Conservation (phyloP, 805 yeast species). For the Yarrowia sp. region DNA sequence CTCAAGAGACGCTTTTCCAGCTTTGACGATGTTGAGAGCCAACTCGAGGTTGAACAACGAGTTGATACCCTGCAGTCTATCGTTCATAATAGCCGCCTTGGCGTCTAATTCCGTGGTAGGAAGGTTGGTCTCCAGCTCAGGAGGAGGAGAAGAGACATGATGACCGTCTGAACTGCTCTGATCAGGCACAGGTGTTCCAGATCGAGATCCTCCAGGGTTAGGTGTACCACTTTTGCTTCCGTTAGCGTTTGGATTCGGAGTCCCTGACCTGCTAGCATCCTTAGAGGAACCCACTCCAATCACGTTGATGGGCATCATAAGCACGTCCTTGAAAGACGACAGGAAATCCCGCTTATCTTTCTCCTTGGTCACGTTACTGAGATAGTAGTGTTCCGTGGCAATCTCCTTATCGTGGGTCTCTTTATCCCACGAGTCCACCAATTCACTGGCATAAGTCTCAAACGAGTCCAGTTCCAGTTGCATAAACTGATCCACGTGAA, state of each 20-base stretch:
- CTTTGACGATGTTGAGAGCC: conserved; percentile 71
- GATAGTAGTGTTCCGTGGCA: conserved; percentile 57
- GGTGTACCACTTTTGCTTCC: not conserved
- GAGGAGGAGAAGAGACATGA: conserved; percentile 25
- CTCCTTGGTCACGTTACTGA: conserved; percentile 56
- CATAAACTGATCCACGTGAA: conserved; percentile 47
- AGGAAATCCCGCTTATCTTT: conserved; percentile 61
- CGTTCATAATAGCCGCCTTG: conserved; percentile 74
- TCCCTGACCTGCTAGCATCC: conserved; percentile 9
- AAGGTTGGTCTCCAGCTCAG: conserved; percentile 42
- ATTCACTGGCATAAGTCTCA: conserved; percentile 44
- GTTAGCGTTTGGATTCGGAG: conserved; percentile 5
- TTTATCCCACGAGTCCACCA: conserved; percentile 48
- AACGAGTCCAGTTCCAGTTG: conserved; percentile 48
- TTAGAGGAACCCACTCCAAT: conserved; percentile 22
- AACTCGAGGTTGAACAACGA: conserved; percentile 81
- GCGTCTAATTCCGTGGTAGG: conserved; percentile 76
- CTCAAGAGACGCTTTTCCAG: conserved; percentile 69
- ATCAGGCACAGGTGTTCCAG: conserved; percentile 14
- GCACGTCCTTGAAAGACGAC: conserved; percentile 59
- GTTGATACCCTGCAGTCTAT: conserved; percentile 76
- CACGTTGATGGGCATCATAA: conserved; percentile 50
- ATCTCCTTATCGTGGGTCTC: conserved; percentile 55
- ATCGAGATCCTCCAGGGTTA: conserved; percentile 6
- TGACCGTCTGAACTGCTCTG: conserved; percentile 5